Percentiles rank a stretch among this genome's conserved stretches.
These are phyloP conservation scores for Phanerochaete carnosa DNA, from an alignment of 768 basidiomycete genomes.

Conservation along the genomic window DNA sequence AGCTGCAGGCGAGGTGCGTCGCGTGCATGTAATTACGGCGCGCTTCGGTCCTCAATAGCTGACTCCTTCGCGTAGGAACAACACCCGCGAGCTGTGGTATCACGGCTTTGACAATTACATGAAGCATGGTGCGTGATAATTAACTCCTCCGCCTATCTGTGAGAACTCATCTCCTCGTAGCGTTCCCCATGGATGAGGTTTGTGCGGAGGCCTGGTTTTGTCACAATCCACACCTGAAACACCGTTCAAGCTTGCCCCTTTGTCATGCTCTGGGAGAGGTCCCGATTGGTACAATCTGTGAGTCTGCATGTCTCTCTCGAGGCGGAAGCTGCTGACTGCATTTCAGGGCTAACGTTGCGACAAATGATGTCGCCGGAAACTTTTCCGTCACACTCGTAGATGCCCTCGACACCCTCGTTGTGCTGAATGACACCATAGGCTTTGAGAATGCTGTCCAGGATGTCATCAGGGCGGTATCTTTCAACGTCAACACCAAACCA, in stretches of 20 bases:
- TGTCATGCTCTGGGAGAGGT: constrained; percentile 85
- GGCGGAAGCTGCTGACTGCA: constrained; percentile 26
- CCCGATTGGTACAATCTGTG: constrained; percentile 84
- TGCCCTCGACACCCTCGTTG: constrained; percentile 84
- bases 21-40: background rate
- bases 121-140: constrained; percentile 55
- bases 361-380: constrained; percentile 94
- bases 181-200: constrained; percentile 88
- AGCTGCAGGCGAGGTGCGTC: constrained; percentile 24
- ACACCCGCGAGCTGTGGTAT: constrained; percentile 78
- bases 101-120: constrained; percentile 92
- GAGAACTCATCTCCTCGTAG: constrained; percentile 33
- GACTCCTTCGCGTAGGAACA: constrained; percentile 44
- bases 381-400: constrained; percentile 84
- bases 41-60: background rate
- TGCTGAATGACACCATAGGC: constrained; percentile 73
- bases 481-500: constrained; percentile 93
- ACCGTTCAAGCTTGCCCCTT: constrained; percentile 66
- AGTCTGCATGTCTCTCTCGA: constrained; percentile 28
- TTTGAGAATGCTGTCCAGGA: constrained; percentile 85
- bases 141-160: constrained; percentile 12
- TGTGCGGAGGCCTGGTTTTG: background rate
- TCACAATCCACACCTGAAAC: constrained; percentile 7
- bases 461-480: constrained; percentile 79
- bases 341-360: constrained; percentile 61